Conservation (phyloP, 2,329 filamentous ascomycete species). For the Trichoderma cornu-damae region DNA sequence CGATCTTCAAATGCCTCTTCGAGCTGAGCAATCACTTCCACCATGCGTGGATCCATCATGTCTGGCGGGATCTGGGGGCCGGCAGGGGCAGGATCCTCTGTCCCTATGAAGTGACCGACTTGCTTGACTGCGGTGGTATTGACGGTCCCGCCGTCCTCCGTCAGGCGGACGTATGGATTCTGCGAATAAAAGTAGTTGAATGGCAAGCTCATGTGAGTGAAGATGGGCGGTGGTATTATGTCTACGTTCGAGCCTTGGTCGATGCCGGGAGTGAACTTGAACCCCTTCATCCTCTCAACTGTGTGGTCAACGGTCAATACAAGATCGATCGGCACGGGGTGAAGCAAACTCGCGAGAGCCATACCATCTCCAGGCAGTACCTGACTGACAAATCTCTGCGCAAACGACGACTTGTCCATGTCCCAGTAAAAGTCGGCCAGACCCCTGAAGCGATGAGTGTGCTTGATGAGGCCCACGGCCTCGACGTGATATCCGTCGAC, state of each 20-base stretch:
- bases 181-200: constrained; percentile 81
- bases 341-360: constrained; percentile 10
- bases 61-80: constrained; percentile 58
- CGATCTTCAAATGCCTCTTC: constrained; percentile 62
- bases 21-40: constrained; percentile 59
- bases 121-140: constrained; percentile 57
- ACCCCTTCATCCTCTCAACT: constrained; percentile 52
- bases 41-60: constrained; percentile 56
- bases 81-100: constrained; percentile 55
- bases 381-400: constrained; percentile 64
- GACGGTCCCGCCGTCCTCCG: constrained; percentile 51
- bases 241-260: constrained; percentile 58
- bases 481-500: constrained; percentile 60
- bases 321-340: background rate
- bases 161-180: constrained; percentile 68
- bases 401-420: constrained; percentile 61
- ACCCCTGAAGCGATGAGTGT: constrained; percentile 83
- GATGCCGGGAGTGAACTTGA: constrained; percentile 60
- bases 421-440: constrained; percentile 85
- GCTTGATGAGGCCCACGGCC: constrained; percentile 65
- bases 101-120: constrained; percentile 53
- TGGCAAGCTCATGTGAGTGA: constrained; percentile 67
- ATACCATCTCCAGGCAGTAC: constrained; percentile 67
- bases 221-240: constrained; percentile 73
- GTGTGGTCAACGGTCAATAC: constrained; percentile 23